These are phyloP conservation scores for Centella asiatica DNA, from an alignment of 129 eudicot species.

Conservation along the genomic window DNA sequence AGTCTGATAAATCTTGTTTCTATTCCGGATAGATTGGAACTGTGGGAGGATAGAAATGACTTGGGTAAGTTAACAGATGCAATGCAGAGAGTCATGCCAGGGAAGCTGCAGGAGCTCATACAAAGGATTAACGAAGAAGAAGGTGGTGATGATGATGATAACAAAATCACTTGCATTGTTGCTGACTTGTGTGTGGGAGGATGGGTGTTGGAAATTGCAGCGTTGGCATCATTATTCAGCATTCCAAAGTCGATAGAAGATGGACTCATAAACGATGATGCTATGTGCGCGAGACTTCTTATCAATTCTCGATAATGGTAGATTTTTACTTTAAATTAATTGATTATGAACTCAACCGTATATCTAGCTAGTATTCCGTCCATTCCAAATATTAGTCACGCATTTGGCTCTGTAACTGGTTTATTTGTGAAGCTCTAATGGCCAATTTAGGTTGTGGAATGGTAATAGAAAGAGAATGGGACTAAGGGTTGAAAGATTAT, in stretches of 20 bases:
- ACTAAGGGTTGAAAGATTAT: too few relatives aligned
- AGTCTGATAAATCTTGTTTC: constrained; percentile 20
- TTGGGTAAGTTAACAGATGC: constrained; percentile 17
- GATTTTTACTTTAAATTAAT: too few relatives aligned
- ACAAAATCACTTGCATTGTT: constrained; percentile 29
- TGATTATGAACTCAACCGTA: too few relatives aligned
- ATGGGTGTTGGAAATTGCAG: constrained; percentile 33
- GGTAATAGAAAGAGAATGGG: too few relatives aligned
- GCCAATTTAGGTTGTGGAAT: too few relatives aligned
- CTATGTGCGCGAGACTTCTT: too few relatives aligned
- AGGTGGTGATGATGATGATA: not conserved
- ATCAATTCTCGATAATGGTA: too few relatives aligned
- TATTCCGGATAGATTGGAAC: constrained; percentile 27
- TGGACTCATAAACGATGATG: constrained; percentile 33
- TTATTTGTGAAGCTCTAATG: too few relatives aligned
- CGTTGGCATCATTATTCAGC: constrained; percentile 17
- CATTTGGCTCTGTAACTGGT: too few relatives aligned
- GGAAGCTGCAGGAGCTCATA: constrained; percentile 26
- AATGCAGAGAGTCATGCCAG: constrained; percentile 21
- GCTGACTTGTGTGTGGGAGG: constrained; percentile 34
- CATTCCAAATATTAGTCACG: too few relatives aligned
- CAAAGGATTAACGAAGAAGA: constrained; percentile 21
- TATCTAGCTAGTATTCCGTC: too few relatives aligned
- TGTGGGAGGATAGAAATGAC: constrained; percentile 30
- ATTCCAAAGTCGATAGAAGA: constrained; percentile 23